Evolutionary conservation across 2,329 filamentous ascomycete species (phyloP).

Genomic region (Arachnomyces sp.): DNA sequence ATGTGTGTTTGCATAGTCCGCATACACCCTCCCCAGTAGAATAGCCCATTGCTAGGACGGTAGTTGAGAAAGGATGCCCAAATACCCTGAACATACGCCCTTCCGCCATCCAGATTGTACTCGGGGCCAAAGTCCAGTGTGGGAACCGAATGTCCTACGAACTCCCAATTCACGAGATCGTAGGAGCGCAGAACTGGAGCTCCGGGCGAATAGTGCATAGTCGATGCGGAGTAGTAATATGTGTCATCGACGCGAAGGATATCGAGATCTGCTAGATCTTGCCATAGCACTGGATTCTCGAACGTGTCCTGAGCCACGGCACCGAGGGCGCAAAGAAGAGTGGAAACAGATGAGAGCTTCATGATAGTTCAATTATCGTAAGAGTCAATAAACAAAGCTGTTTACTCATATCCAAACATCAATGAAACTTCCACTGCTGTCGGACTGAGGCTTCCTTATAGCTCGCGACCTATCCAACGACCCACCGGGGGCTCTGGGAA

Average conservation of each 20-base stretch:
- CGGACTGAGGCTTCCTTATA: too few relatives aligned
- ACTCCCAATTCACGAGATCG: conserved; percentile 49
- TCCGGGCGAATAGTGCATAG: conserved; percentile 50
- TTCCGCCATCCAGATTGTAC: conserved; percentile 41
- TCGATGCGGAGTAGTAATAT: conserved; percentile 51
- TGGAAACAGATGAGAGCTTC: too few relatives aligned
- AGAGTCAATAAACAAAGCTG: too few relatives aligned
- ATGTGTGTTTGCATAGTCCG: conserved; percentile 46
- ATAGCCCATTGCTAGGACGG: conserved; percentile 41
- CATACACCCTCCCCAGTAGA: conserved; percentile 54
- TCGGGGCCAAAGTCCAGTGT: conserved; percentile 39
- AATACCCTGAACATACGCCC: conserved; percentile 47
- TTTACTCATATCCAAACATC: too few relatives aligned
- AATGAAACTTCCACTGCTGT: too few relatives aligned
- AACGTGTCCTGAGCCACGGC: conserved; percentile 20
- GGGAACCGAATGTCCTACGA: conserved; percentile 40
- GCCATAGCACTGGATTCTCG: conserved; percentile 48
- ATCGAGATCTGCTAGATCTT: conserved; percentile 50
- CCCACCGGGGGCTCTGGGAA: too few relatives aligned
- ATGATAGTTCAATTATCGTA: too few relatives aligned
- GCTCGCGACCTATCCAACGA: too few relatives aligned
- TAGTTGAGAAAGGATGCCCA: conserved; percentile 52
- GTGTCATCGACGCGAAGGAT: conserved; percentile 44
- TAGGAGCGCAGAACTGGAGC: conserved; percentile 50
- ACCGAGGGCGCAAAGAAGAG: background rate